These are phyloP conservation scores for Dictyostelium firmibasis DNA, from an alignment of 78 protist species.

Conservation along the genomic window DNA sequence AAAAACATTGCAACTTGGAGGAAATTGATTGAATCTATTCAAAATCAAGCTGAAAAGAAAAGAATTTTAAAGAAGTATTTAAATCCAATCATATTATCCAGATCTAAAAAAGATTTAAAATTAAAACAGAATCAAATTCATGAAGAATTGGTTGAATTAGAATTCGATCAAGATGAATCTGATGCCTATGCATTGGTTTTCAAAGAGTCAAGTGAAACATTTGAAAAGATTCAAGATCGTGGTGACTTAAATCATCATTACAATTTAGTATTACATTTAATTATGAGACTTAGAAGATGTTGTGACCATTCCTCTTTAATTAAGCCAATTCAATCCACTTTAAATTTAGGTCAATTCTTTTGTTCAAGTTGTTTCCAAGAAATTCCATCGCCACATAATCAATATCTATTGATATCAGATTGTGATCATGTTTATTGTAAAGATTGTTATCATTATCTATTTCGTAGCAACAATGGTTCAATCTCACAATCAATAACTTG, in stretches of 20 bases:
- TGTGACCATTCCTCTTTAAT: neutral
- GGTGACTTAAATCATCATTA: neutral
- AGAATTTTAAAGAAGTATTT: neutral
- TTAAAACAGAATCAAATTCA: neutral
- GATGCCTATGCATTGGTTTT: neutral
- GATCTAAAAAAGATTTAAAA: neutral
- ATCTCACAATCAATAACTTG: neutral
- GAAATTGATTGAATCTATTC: neutral
- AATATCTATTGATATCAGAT: neutral
- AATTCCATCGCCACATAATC: neutral
- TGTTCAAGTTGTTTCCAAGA: neutral
- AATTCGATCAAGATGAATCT: constrained; percentile 3
- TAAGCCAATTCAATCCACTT: neutral
- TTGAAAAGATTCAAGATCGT: neutral
- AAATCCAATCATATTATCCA: constrained; percentile 40
- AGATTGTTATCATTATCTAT: neutral
- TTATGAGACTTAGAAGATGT: neutral
- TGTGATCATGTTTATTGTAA: constrained; percentile 11
- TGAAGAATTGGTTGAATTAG: neutral
- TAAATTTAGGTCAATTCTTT: neutral
- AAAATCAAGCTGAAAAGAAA: neutral
- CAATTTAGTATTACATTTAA: neutral
- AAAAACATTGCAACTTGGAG: neutral
- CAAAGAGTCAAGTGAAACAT: neutral
- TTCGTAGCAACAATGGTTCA: neutral